Base-by-base conservation (phyloP, 352 stramenopile genomes). In the Thalassiosira mediterranea region DNA sequence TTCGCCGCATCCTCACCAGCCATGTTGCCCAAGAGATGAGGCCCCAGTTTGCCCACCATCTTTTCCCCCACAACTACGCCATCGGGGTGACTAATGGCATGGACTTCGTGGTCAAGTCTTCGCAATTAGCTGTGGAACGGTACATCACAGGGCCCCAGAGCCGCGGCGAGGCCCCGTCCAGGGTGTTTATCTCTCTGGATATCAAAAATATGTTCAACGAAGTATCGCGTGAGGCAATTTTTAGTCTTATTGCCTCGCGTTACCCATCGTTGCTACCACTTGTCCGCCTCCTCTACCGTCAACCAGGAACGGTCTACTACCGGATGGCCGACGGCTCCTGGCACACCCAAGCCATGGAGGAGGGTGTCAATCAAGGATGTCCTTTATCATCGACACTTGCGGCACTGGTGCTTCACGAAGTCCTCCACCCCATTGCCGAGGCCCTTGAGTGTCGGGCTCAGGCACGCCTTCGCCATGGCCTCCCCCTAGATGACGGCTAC, bases 201-300 rank as follows among this genome's bases (percentile, higher is more conserved):
- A 11, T 78, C 7, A 64, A 5, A 13, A 78, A 78, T 32, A 78
- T 78, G 69, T 78, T 78, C 59, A 78, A 78, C 48, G 44, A 28
- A 28, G 23, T 73, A 0, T 66, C 60, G 4, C 38, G 60, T 0
- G 32, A 72, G 11, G 17, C 47, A 3, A 42, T 78, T 15, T 23
- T 63, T 3, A 8, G 72, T 5, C 48, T 65, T 26, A 54, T 70
- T 15, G n/a, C 15, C 3, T 26, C 15, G 15, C 8, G 72, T 4
- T 65, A 58, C 23, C 69, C 59, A 3, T 21, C 56, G 10, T 32
- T 78, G 7, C 10, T 67, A 0, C 59, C 38, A 13, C 1, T 78
- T 1, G 61, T 57, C 28, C 26, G 7, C 15, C 8, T 67, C 0
- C 38, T 72, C 49, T 78, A 78, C 25, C 2, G 47, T 11, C 5